Evolutionary conservation across 306 rosid genomes (phyloP).

Genomic region (Quercus gilva): DNA sequence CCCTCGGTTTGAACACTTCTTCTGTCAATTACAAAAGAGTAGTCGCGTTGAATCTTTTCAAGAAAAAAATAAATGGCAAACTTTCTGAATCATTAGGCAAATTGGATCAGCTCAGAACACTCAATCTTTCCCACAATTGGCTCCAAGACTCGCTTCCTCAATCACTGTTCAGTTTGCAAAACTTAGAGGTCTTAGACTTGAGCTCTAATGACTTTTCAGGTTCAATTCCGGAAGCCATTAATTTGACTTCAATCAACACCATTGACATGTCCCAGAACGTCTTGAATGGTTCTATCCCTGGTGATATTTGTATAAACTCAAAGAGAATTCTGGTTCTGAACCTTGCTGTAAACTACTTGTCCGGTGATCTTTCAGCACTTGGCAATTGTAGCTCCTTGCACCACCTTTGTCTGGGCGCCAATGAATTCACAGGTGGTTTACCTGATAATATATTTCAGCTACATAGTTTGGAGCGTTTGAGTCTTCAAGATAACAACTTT

Average conservation of each 20-base stretch:
- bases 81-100: constrained; percentile 33
- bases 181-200: constrained; percentile 33
- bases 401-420: constrained; percentile 27
- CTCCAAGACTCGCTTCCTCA: constrained; percentile 32
- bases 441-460: constrained; percentile 32
- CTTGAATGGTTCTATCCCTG: constrained; percentile 34
- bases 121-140: constrained; percentile 40
- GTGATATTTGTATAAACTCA: constrained; percentile 22
- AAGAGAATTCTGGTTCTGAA: constrained; percentile 27
- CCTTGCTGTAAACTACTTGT: constrained; percentile 34
- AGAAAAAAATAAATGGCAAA: constrained; percentile 23
- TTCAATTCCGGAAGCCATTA: constrained; percentile 10
- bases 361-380: constrained; percentile 32
- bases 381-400: constrained; percentile 38
- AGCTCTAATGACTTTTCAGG: constrained; percentile 36
- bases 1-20: constrained; percentile 10
- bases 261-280: constrained; percentile 38
- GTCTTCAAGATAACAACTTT: constrained; percentile 33
- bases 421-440: constrained; percentile 29
- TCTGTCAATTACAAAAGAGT: constrained; percentile 23
- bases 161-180: constrained; percentile 29
- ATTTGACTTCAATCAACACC: constrained; percentile 26
- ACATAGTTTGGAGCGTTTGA: constrained; percentile 11
- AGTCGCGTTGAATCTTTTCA: constrained; percentile 30
- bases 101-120: constrained; percentile 37